phyloP scores from a whole-genome alignment of 768 basidiomycete genomes.

The Suillus brevipes region DNA sequence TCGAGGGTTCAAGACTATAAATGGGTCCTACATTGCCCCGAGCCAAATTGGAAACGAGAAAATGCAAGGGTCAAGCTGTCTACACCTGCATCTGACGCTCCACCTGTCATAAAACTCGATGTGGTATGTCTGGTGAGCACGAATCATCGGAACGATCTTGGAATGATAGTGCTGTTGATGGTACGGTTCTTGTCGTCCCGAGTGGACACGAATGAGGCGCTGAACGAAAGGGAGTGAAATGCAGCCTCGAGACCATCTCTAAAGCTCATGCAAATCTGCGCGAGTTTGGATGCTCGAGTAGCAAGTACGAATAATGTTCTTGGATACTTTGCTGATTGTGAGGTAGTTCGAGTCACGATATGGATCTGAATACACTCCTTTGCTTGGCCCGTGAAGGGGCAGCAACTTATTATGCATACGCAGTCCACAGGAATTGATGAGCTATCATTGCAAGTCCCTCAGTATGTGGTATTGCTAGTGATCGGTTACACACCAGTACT shows the following conservation, averaged over 20 bases:
- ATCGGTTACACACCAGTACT: not conserved
- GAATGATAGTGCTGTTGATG: not conserved
- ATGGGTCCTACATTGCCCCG: not conserved
- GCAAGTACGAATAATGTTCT: constrained; percentile 68
- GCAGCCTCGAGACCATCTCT: constrained; percentile 56
- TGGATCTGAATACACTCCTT: not conserved
- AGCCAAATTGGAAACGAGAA: not conserved
- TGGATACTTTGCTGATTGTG: not conserved
- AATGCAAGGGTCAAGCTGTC: not conserved
- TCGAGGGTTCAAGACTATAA: not conserved
- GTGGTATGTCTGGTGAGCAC: not conserved
- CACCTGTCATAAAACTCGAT: not conserved
- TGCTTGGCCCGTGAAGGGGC: not conserved
- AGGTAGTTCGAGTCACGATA: not conserved
- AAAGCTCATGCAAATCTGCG: constrained; percentile 87
- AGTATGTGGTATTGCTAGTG: not conserved
- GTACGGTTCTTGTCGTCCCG: constrained; percentile 82
- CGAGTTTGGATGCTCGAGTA: constrained; percentile 83
- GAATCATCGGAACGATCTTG: not conserved
- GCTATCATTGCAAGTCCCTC: not conserved
- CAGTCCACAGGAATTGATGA: not conserved
- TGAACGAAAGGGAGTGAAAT: constrained; percentile 52
- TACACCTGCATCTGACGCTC: not conserved
- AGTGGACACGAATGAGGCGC: constrained; percentile 64
- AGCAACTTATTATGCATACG: not conserved